Percentiles rank a stretch among this genome's conserved stretches.
phyloP scores from a whole-genome alignment of 495 filamentous ascomycete species.

The Aspergillus affinis region DNA sequence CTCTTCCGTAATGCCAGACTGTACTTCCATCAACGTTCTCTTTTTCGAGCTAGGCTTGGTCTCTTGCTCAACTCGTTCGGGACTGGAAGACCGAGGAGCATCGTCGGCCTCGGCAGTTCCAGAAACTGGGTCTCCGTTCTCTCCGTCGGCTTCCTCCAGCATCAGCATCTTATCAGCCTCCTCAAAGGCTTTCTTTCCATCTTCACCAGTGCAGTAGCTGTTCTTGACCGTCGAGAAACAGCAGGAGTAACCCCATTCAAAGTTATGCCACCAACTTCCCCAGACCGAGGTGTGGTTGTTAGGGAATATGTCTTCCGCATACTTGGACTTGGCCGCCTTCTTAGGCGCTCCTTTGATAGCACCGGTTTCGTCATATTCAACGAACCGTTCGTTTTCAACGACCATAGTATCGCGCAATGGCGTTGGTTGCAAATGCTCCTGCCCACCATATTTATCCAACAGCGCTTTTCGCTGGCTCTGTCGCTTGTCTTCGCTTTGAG shows the following conservation, averaged over 20 bases:
- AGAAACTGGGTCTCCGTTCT: conserved; percentile 19
- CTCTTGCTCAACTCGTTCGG: conserved; percentile 32
- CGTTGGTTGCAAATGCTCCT: conserved; percentile 61
- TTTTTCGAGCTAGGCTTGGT: conserved; percentile 52
- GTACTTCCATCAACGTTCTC: conserved; percentile 71
- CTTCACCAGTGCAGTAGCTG: conserved; percentile 93
- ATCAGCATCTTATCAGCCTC: conserved; percentile 60
- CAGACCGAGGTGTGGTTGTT: conserved; percentile 94
- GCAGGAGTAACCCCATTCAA: conserved; percentile 96
- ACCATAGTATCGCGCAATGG: conserved; percentile 66
- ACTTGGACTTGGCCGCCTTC: conserved; percentile 77
- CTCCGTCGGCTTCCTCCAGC: conserved; percentile 37
- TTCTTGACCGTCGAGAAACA: conserved; percentile 93
- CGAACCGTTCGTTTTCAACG: conserved; percentile 79
- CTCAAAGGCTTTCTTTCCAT: conserved; percentile 72
- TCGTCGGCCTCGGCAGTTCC: conserved; percentile 22
- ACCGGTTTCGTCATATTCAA: conserved; percentile 92
- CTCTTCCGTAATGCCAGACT: conserved; percentile 69
- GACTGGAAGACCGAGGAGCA: conserved; percentile 28
- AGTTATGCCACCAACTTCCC: conserved; percentile 97
- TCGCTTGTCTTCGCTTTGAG: conserved; percentile 67
- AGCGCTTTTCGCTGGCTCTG: conserved; percentile 68
- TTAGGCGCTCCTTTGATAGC: conserved; percentile 85
- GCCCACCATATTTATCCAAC: conserved; percentile 81
- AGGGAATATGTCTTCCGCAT: conserved; percentile 78